Evolutionary conservation across 768 basidiomycete genomes (phyloP).

Genomic region (Coprinopsis strossmayeri): DNA sequence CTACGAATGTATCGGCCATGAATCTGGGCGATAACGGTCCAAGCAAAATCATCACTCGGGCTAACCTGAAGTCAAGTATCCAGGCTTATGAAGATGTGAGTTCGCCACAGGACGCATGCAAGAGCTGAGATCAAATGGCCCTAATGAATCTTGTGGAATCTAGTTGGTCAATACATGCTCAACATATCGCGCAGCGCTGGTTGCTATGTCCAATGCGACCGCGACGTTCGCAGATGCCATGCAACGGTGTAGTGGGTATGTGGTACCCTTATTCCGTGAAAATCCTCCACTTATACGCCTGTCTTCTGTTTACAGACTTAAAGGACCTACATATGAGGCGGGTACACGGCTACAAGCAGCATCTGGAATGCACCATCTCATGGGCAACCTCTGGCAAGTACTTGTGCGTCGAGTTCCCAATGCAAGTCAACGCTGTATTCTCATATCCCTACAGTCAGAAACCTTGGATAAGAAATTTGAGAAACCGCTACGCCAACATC

Average conservation of each 20-base stretch:
- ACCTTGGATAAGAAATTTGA: conserved; percentile 85
- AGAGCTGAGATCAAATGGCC: no score
- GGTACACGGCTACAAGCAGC: conserved; percentile 81
- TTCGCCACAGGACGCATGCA: not conserved
- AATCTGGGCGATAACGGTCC: conserved; percentile 72
- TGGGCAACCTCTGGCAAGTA: conserved; percentile 90
- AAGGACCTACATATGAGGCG: conserved; percentile 74
- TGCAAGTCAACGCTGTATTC: not conserved
- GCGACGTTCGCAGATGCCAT: conserved; percentile 83
- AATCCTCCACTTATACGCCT: not conserved
- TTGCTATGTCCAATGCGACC: conserved; percentile 77
- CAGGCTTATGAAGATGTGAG: conserved; percentile 79
- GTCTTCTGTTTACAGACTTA: conserved; percentile 44
- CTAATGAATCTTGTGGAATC: not conserved
- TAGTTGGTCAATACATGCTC: conserved; percentile 75
- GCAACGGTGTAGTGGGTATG: conserved; percentile 78
- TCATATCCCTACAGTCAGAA: conserved; percentile 51
- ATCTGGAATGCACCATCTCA: conserved; percentile 84
- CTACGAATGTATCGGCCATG: conserved; percentile 72
- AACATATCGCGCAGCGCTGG: conserved; percentile 73
- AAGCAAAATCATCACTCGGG: conserved; percentile 75
- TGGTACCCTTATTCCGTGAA: conserved; percentile 9
- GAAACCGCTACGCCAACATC: conserved; percentile 77
- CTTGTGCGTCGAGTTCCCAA: conserved; percentile 45
- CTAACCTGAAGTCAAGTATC: conserved; percentile 69